A percentile compares a stretch with the other conserved stretches of the same genome.
Evolutionary conservation across 306 rosid species (phyloP).

Genomic region (Ormosia emarginata): DNA sequence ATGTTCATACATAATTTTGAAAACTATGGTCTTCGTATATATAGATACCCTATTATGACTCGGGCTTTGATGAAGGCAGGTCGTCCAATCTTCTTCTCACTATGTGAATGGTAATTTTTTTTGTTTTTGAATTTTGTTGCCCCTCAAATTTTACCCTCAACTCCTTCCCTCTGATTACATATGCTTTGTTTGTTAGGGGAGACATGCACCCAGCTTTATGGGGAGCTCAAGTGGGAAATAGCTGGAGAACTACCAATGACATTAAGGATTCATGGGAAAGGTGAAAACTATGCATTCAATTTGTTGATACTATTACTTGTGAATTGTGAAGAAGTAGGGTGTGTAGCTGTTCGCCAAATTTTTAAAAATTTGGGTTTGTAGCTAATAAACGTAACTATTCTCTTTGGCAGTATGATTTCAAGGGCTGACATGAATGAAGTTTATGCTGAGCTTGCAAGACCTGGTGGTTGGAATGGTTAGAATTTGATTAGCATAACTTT

Average conservation of each 20-base stretch:
- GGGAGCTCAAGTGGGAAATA: constrained; percentile 85
- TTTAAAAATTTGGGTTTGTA: not conserved
- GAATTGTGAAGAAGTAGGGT: constrained; percentile 3
- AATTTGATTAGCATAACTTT: not conserved
- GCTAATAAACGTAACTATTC: not conserved
- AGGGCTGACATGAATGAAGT: constrained; percentile 79
- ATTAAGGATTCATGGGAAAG: constrained; percentile 82
- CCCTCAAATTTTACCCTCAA: not conserved
- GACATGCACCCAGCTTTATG: constrained; percentile 94
- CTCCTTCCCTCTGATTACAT: not conserved
- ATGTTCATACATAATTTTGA: not conserved
- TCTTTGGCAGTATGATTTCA: constrained; percentile 68
- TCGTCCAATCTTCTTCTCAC: constrained; percentile 82
- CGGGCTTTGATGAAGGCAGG: constrained; percentile 82
- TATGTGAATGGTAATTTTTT: constrained; percentile 81
- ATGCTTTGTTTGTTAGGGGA: constrained; percentile 57
- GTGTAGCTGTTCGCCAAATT: not conserved
- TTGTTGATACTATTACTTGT: not conserved
- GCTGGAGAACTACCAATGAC: constrained; percentile 96
- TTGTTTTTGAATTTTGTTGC: not conserved
- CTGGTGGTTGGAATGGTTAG: constrained; percentile 99
- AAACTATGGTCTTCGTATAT: not conserved
- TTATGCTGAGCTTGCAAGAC: constrained; percentile 75
- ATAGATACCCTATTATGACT: constrained; percentile 87
- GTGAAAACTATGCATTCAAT: constrained; percentile 28